Evolutionary conservation across 108 stramenopile species (phyloP).

Genomic region (Conticribra weissflogii): DNA sequence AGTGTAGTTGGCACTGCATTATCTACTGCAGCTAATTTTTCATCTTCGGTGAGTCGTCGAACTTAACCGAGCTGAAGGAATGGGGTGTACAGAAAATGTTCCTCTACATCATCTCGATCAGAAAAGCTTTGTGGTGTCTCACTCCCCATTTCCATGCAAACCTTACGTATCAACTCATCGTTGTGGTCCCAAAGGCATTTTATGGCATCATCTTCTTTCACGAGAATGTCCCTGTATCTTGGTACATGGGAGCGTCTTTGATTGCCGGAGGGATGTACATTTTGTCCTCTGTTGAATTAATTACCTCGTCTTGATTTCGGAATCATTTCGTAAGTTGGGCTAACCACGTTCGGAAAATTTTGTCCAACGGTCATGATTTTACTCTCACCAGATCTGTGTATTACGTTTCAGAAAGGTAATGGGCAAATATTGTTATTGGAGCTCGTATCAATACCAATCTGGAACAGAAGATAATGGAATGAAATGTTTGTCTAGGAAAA

Average conservation of each 20-base stretch:
- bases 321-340: not conserved
- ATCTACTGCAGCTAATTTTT: slow-evolving; percentile 77
- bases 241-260: slow-evolving; percentile 44
- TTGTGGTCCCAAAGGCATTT: slow-evolving; percentile 43
- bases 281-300: slow-evolving; percentile 32
- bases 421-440: no score
- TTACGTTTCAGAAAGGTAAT: no score
- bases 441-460: no score
- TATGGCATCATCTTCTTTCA: slow-evolving; percentile 49
- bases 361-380: no score
- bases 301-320: slow-evolving; percentile 1
- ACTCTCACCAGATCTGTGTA: no score
- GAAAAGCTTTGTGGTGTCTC: not conserved
- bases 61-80: no score
- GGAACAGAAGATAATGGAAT: no score
- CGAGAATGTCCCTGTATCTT: slow-evolving; percentile 39
- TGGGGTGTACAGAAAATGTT: not conserved
- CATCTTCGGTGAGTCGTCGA: slow-evolving; percentile 45
- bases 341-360: no score
- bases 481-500: no score
- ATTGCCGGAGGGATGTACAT: slow-evolving; percentile 45
- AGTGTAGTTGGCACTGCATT: slow-evolving; percentile 75
- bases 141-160: not conserved
- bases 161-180: no score
- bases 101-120: not conserved